phyloP scores from a whole-genome alignment of 805 yeast genomes.

The Saturnispora saitoi region DNA sequence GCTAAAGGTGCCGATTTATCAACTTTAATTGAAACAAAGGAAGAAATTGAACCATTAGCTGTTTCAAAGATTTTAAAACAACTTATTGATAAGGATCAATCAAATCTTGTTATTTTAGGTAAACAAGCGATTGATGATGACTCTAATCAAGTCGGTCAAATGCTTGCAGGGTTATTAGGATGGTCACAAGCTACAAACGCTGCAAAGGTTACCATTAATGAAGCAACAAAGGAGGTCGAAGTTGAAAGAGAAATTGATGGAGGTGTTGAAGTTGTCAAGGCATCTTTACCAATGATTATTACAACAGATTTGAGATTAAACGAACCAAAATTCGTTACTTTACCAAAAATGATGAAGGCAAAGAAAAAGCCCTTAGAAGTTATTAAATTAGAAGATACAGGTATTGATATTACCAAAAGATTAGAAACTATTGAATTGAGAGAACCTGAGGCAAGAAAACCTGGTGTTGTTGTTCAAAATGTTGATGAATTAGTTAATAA shows the following conservation, averaged over 20 bases:
- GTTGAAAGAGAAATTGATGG: constrained; percentile 95
- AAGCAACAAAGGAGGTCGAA: constrained; percentile 45
- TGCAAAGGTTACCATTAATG: constrained; percentile 61
- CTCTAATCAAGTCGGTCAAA: constrained; percentile 90
- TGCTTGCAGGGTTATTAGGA: constrained; percentile 83
- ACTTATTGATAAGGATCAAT: constrained; percentile 57
- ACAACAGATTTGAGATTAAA: constrained; percentile 92
- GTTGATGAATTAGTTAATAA: constrained; percentile 79
- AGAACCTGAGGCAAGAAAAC: constrained; percentile 77
- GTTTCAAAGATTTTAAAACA: constrained; percentile 80
- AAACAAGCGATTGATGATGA: constrained; percentile 97
- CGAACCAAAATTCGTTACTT: constrained; percentile 90
- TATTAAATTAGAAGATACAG: constrained; percentile 56
- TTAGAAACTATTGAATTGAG: constrained; percentile 63
- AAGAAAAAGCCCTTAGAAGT: constrained; percentile 87
- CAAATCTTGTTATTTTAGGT: constrained; percentile 82
- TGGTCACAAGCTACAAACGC: constrained; percentile 99
- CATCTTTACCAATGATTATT: constrained; percentile 74
- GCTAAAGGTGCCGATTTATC: constrained; percentile 93
- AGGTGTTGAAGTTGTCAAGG: constrained; percentile 75
- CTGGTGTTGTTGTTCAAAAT: constrained; percentile 70
- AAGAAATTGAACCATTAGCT: constrained; percentile 69
- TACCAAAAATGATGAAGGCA: constrained; percentile 97
- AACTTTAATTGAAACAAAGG: constrained; percentile 68
- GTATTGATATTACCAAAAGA: constrained; percentile 55